Percentiles rank a stretch among this genome's conserved stretches.
Conservation (phyloP, 805 yeast genomes). For the Pichia manshurica region DNA sequence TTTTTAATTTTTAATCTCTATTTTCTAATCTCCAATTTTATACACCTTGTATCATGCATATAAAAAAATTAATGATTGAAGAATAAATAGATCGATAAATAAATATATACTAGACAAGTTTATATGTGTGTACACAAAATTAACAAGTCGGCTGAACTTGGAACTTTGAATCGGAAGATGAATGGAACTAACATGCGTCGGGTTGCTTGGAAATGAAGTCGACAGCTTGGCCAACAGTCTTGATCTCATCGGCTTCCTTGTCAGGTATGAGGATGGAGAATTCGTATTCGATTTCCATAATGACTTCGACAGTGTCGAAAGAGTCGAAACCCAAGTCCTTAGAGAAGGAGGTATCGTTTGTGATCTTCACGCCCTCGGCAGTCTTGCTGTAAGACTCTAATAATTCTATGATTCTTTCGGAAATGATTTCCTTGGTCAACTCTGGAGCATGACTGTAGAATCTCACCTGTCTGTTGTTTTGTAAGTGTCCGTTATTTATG, state of each 20-base stretch:
- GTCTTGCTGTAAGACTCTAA: constrained; percentile 61
- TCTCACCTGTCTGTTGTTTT: constrained; percentile 19
- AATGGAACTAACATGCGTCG: constrained; percentile 29
- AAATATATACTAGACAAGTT: constrained; percentile 2
- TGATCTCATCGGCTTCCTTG: constrained; percentile 87
- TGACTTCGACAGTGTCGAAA: constrained; percentile 64
- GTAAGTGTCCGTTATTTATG: constrained; percentile 1
- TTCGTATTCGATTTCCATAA: constrained; percentile 69
- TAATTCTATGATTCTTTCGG: constrained; percentile 56
- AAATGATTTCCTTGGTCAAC: constrained; percentile 55
- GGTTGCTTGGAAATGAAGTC: constrained; percentile 75
- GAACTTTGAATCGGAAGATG: too few species aligned
- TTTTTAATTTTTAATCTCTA: too few species aligned
- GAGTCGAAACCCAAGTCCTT: constrained; percentile 68
- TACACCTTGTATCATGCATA: too few species aligned
- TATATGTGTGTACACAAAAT: too few species aligned
- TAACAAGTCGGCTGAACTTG: too few species aligned
- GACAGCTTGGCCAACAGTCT: constrained; percentile 89
- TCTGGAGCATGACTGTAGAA: constrained; percentile 54
- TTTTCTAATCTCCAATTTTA: too few species aligned
- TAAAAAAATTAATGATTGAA: constrained; percentile 2
- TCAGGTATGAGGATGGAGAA: constrained; percentile 81
- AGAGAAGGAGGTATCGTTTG: constrained; percentile 46
- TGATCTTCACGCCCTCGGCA: constrained; percentile 31
- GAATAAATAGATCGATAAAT: constrained; percentile 8